Conservation (phyloP, 768 basidiomycete genomes). For the Kwoniella newhampshirensis region DNA sequence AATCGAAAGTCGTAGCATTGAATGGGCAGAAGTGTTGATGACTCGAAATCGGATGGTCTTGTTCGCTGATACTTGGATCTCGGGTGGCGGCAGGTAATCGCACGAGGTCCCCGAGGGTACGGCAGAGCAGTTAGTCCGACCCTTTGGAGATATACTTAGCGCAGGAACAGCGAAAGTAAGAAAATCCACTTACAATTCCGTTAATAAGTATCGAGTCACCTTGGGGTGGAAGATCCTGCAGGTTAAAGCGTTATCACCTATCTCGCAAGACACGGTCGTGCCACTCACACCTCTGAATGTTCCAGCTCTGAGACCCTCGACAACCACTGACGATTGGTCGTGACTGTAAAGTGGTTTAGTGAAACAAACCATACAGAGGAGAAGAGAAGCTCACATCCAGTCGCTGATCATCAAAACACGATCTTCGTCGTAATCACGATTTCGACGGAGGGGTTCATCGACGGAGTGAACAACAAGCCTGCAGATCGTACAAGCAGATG, state of each 20-base stretch:
- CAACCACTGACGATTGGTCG: constrained; percentile 16
- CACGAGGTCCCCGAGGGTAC: constrained; percentile 7
- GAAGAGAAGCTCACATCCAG: constrained; percentile 18
- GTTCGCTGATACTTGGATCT: constrained; percentile 20
- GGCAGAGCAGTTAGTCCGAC: constrained; percentile 18
- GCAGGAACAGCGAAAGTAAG: not conserved
- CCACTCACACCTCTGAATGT: constrained; percentile 31
- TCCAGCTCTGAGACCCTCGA: constrained; percentile 13
- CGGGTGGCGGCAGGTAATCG: constrained; percentile 11
- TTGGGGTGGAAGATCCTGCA: constrained; percentile 23
- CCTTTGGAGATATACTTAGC: not conserved
- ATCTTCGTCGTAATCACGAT: constrained; percentile 42
- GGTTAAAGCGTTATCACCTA: not conserved
- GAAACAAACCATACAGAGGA: too few species aligned
- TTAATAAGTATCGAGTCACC: constrained; percentile 34
- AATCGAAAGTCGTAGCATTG: constrained; percentile 22
- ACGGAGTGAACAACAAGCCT: constrained; percentile 31
- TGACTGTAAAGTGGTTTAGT: constrained; percentile 15
- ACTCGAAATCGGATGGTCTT: constrained; percentile 29
- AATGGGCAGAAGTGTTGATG: constrained; percentile 24
- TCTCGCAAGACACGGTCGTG: not conserved
- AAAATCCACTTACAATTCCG: constrained; percentile 22
- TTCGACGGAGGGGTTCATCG: constrained; percentile 35
- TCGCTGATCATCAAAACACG: constrained; percentile 22
- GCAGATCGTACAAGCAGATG: not conserved